Evolutionary conservation across 768 basidiomycete genomes (phyloP), one percentile per base, ranked within the genome.

Genomic region (Tephrocybe sp.): DNA sequence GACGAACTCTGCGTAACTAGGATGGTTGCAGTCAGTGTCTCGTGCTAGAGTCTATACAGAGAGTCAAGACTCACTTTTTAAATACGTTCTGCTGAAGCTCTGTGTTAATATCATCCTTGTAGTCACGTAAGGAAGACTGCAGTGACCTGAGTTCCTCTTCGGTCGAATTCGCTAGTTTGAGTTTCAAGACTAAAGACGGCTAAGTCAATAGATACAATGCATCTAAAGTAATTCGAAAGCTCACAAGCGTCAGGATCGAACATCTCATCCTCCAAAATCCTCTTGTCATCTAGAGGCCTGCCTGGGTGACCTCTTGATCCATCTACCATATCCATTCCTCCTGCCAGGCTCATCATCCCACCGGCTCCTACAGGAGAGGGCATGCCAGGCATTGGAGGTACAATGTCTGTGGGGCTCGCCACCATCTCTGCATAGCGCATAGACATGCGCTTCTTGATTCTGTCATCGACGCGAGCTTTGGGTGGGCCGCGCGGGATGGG

Each of bases 361-460:
- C 45, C 70, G 8, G 74, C 60, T 35, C 72, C 70, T 23, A 72
- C 55, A 4, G 68, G 73, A 32, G 72, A 66, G 0, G 84, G 83
- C 35, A 89, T 56, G 0, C 77, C 69, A 2, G 87, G 86, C 14
- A 87, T 68, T 1, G 81, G 68, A 4, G 89, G 85, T 3, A 84
- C n/a, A n/a, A n/a, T 65, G 43, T 81, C 77, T 2, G 82, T 84
- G 5, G 87, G 88, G n/a, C 78, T 72, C 1, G 87, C 87, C 48
- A 60, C 57, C 49, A 91, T 87, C 58, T 90, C 89, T 34, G 88
- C 91, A 79, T 90, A 97, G 65, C 94, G 85, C 80, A 87, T 89
- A 13, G 93, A 94, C 85, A 97, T 87, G 63, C 95, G 88, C 70
- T 92, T 92, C 80, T 92, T 93, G 69, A 97, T 93, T 73, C 89